Evolutionary conservation across 129 eudicot genomes (phyloP).

Genomic region (Lactuca saligna): DNA sequence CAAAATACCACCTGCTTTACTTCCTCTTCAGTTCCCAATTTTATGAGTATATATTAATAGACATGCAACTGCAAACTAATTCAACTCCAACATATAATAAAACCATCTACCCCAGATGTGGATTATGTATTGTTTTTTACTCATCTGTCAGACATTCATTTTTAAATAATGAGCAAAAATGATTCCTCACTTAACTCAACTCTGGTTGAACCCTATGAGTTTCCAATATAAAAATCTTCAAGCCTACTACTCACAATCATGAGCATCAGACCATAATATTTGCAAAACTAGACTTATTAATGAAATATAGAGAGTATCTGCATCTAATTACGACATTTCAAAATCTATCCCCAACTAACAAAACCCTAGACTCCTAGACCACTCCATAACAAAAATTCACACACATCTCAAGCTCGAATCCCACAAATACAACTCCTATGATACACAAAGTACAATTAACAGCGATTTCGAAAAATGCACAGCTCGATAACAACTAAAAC

Average conservation of each 20-base stretch:
- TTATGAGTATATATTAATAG: no score
- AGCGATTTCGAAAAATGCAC: neutral
- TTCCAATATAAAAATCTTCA: no score
- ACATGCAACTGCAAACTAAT: no score
- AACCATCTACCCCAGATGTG: no score
- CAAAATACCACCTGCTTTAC: neutral
- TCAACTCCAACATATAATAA: no score
- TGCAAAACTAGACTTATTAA: neutral
- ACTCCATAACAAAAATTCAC: slow-evolving; percentile 7
- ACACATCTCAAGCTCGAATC: neutral
- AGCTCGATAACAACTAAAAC: slow-evolving; percentile 3
- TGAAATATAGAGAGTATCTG: neutral
- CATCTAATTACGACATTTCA: neutral
- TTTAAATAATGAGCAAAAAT: no score
- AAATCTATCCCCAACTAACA: neutral
- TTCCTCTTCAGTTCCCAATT: neutral
- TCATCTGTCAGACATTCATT: no score
- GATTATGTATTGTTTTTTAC: no score
- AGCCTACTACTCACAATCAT: no score
- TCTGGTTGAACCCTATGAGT: no score
- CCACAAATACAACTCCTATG: neutral
- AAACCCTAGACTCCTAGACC: slow-evolving; percentile 25
- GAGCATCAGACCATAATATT: neutral
- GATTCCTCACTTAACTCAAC: no score
- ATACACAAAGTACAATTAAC: neutral